Evolutionary conservation across 2,329 filamentous ascomycete genomes (phyloP).

Genomic region (Microascus cirrosus): DNA sequence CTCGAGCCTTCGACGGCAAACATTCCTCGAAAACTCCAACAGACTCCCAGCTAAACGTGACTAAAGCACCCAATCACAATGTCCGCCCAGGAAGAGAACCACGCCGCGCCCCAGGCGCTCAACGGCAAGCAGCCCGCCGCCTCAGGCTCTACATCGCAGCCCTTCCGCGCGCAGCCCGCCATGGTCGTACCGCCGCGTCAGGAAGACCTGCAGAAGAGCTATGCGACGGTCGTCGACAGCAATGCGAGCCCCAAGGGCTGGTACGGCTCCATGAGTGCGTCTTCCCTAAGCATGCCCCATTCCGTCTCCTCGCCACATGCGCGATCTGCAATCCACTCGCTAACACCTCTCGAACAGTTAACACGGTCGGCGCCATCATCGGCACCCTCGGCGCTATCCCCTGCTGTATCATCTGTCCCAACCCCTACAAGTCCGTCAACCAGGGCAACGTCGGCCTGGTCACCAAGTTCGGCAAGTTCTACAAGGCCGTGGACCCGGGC

Average conservation of each 20-base stretch:
- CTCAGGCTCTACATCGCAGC: neutral
- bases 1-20: too few species aligned
- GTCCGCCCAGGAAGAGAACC: neutral
- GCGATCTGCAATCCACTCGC: neutral
- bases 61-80: neutral
- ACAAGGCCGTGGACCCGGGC: conserved; percentile 90
- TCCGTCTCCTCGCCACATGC: neutral
- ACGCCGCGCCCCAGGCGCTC: neutral
- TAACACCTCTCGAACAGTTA: conserved; percentile 37
- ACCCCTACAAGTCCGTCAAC: conserved; percentile 84
- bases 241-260: conserved; percentile 68
- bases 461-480: conserved; percentile 90
- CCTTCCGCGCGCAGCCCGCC: conserved; percentile 37
- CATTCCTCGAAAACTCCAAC: too few species aligned
- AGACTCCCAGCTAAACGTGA: neutral
- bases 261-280: conserved; percentile 79
- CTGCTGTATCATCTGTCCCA: conserved; percentile 85
- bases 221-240: conserved; percentile 53
- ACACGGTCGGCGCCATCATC: conserved; percentile 60
- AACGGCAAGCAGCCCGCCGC: conserved; percentile 1
- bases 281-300: neutral
- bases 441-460: conserved; percentile 94
- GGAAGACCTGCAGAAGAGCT: conserved; percentile 77
- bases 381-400: conserved; percentile 79
- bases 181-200: conserved; percentile 70